Percentiles rank a stretch among this genome's conserved stretches.
phyloP scores from a whole-genome alignment of 2,329 filamentous ascomycete genomes.

The Clarireedia hainanense region DNA sequence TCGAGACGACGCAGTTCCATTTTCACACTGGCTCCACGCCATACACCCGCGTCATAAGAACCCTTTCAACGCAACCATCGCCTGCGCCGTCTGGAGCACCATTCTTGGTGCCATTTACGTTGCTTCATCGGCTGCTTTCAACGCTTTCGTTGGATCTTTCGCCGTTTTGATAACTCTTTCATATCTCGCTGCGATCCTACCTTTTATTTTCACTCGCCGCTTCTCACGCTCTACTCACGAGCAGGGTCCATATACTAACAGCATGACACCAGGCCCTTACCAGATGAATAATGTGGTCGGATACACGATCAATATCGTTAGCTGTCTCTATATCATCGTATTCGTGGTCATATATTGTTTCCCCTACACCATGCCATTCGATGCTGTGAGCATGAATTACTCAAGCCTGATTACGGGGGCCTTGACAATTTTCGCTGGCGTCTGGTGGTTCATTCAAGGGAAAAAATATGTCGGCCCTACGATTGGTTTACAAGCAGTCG shows the following conservation, averaged over 20 bases:
- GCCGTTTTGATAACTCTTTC: conserved; percentile 47
- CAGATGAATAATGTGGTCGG: conserved; percentile 41
- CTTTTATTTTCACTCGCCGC: conserved; percentile 41
- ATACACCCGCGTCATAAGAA: conserved; percentile 40
- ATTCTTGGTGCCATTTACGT: conserved; percentile 58
- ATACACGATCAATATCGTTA: conserved; percentile 43
- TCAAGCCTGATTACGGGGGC: conserved; percentile 38
- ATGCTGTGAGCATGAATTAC: conserved; percentile 46
- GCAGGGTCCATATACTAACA: conserved; percentile 19
- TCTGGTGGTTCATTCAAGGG: conserved; percentile 35
- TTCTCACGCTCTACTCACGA: conserved; percentile 10
- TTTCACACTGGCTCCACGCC: conserved; percentile 37
- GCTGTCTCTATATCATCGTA: conserved; percentile 49
- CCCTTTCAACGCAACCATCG: conserved; percentile 48
- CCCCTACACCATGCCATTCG: conserved; percentile 39
- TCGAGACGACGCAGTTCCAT: conserved; percentile 49
- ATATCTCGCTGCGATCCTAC: conserved; percentile 56
- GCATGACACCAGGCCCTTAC: conserved; percentile 49
- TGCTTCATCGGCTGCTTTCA: conserved; percentile 58
- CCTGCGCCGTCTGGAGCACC: conserved; percentile 42
- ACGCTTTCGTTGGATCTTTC: conserved; percentile 55
- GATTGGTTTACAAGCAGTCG: background rate
- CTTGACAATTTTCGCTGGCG: conserved; percentile 32
- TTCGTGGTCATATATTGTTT: conserved; percentile 60
- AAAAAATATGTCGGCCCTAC: conserved; percentile 22